Evolutionary conservation across 345 rosid species (phyloP), one percentile per base, ranked within the genome.

Genomic region (Acer yangbiense): DNA sequence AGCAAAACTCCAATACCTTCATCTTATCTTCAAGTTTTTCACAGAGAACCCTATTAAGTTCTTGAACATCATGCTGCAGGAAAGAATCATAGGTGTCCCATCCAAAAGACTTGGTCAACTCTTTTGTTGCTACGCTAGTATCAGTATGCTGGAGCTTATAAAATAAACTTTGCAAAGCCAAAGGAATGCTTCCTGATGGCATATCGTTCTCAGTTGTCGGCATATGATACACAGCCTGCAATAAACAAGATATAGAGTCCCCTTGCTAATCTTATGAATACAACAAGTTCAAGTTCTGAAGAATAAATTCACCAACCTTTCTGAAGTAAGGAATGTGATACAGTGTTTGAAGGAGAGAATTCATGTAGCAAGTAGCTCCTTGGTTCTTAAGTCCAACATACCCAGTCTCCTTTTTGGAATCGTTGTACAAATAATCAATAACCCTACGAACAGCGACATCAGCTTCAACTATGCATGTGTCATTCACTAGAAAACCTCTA

Each of bases 321-420:
- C 88, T 82, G 81, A 88, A 86, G 87, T 86, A 86, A 21, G 91
- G 89, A 78, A 86, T 85, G 64, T 88, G 91, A 70, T 88, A 88
- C 65, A 86, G 77, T 18, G 88, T 85, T 76, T 88, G 91, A 50
- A 88, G 81, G 60, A 88, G 91, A 79, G 91, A 88, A 76, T 88
- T 88, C 89, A 88, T 88, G 83, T 88, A 88, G 74, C 89, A 88
- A 29, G 91, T 88, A n/a, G 91, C 91, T 75, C 91, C 91, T 81
- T 88, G 91, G 79, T 88, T 88, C 81, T 88, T 88, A 64, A 88
- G 84, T 17, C 91, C 91, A 54, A 88, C 91, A 82, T 69, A 88
- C 44, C 91, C 91, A 18, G 91, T 88, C 86, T 88, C 91, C 82
- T 88, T 88, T 77, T 86, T 88, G 6, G 91, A 88, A 78, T 88